phyloP scores from a whole-genome alignment of 164 flowering plant genomes.

The Malania oleifera region DNA sequence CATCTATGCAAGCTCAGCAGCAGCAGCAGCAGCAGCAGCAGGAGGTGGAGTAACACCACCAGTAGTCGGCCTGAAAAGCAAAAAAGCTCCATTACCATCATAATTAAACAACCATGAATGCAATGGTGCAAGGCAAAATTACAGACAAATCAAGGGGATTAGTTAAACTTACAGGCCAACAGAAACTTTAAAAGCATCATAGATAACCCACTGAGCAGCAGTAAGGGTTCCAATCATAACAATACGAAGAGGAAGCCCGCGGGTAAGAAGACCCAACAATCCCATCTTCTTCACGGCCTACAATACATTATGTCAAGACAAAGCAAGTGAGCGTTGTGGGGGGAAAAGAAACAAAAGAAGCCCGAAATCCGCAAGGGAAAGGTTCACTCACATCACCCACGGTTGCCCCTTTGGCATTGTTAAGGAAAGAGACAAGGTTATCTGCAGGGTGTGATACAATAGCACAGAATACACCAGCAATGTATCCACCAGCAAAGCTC shows the following conservation, averaged over 20 bases:
- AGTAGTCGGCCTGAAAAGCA: slow-evolving; percentile 65
- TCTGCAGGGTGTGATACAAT: slow-evolving; percentile 91
- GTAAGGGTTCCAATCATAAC: slow-evolving; percentile 91
- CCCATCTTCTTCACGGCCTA: slow-evolving; percentile 87
- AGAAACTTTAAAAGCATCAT: slow-evolving; percentile 76
- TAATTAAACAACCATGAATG: not conserved
- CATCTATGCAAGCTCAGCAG: slow-evolving; percentile 24
- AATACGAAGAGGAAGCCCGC: slow-evolving; percentile 91
- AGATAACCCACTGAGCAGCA: slow-evolving; percentile 82
- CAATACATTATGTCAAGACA: slow-evolving; percentile 10
- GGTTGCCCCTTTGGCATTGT: slow-evolving; percentile 86
- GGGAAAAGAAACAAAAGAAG: too few species aligned
- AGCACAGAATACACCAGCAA: slow-evolving; percentile 86
- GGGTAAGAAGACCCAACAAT: slow-evolving; percentile 74
- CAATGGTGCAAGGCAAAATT: not conserved
- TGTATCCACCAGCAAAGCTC: slow-evolving; percentile 83
- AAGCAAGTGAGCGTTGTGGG: too few species aligned
- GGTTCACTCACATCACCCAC: slow-evolving; percentile 70
- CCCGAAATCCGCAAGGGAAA: not conserved
- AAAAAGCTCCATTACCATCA: slow-evolving; percentile 1
- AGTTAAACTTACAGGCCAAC: slow-evolving; percentile 77
- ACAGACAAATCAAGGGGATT: not conserved
- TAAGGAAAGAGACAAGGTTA: slow-evolving; percentile 86
- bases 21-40: slow-evolving; percentile 28
- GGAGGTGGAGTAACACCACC: slow-evolving; percentile 66